Evolutionary conservation across 805 yeast genomes (phyloP).

Genomic region (Kodamaea kakaduensis): DNA sequence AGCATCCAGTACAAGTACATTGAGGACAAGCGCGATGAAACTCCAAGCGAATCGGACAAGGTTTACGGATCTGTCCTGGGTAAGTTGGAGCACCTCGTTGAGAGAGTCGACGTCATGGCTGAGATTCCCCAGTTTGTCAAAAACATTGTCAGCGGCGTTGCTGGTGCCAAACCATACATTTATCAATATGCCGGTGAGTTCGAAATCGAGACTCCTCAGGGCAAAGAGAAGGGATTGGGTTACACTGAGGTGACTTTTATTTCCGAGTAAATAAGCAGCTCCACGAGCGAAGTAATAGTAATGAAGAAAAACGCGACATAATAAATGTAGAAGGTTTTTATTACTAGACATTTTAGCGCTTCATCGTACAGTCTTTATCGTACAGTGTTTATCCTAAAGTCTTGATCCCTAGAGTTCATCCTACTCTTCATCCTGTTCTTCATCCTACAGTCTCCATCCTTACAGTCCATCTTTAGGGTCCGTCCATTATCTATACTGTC

Average conservation of each 20-base stretch:
- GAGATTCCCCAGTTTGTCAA: slow-evolving; percentile 94
- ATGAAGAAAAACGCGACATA: slow-evolving; percentile 1
- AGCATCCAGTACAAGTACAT: slow-evolving; percentile 53
- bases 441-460: too few species aligned
- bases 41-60: slow-evolving; percentile 40
- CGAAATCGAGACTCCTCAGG: slow-evolving; percentile 41
- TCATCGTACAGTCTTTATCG: too few species aligned
- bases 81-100: slow-evolving; percentile 58
- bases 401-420: too few species aligned
- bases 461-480: too few species aligned
- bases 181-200: slow-evolving; percentile 80
- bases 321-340: too few species aligned
- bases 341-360: too few species aligned
- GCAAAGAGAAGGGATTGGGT: slow-evolving; percentile 57
- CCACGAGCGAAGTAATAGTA: slow-evolving; percentile 3
- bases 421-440: too few species aligned
- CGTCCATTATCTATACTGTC: too few species aligned
- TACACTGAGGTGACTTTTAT: slow-evolving; percentile 84
- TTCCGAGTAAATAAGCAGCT: slow-evolving; percentile 27
- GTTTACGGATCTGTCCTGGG: slow-evolving; percentile 57
- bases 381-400: too few species aligned
- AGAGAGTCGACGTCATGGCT: slow-evolving; percentile 95
- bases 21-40: slow-evolving; percentile 44
- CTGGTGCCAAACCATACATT: slow-evolving; percentile 95
- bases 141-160: slow-evolving; percentile 87